Percentiles rank a stretch among this genome's conserved stretches.
phyloP scores from a whole-genome alignment of 352 stramenopile genomes.

The Pythium oligandrum region DNA sequence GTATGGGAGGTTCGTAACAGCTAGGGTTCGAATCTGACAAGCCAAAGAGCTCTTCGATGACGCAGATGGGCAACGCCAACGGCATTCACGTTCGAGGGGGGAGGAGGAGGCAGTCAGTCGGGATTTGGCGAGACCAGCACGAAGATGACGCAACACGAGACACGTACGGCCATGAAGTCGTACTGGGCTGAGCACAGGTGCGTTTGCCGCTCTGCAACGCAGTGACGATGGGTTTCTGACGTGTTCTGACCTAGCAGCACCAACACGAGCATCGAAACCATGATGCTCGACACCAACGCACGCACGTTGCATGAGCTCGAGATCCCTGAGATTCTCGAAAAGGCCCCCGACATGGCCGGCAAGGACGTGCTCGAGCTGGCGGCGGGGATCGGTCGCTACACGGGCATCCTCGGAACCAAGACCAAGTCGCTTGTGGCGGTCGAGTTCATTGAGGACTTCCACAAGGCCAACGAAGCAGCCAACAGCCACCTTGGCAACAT shows the following conservation, averaged over 20 bases:
- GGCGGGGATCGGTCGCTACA: slow-evolving; percentile 66
- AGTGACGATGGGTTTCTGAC: neutral
- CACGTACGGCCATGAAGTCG: slow-evolving; percentile 68
- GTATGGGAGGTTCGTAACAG: neutral
- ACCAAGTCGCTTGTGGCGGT: slow-evolving; percentile 59
- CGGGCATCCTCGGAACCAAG: slow-evolving; percentile 35
- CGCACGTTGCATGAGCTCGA: slow-evolving; percentile 68
- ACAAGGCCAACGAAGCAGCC: slow-evolving; percentile 44
- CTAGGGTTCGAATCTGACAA: neutral
- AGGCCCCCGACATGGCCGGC: slow-evolving; percentile 43
- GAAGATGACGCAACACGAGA: slow-evolving; percentile 51
- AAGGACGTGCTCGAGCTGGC: slow-evolving; percentile 70
- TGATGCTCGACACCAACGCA: slow-evolving; percentile 85
- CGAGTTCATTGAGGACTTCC: slow-evolving; percentile 79
- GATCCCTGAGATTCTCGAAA: slow-evolving; percentile 72
- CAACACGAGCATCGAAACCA: slow-evolving; percentile 66
- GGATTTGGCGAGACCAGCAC: neutral
- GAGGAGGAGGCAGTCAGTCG: too few species aligned
- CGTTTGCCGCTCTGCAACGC: neutral
- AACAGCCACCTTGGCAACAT: slow-evolving; percentile 57
- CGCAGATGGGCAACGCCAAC: too few species aligned
- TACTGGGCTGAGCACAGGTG: slow-evolving; percentile 78
- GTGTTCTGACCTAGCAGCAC: slow-evolving; percentile 13
- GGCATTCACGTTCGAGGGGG: too few species aligned
- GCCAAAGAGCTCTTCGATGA: neutral